Evolutionary conservation across 169 alveolate genomes (phyloP).

Genomic region (Plasmodium gaboni): DNA sequence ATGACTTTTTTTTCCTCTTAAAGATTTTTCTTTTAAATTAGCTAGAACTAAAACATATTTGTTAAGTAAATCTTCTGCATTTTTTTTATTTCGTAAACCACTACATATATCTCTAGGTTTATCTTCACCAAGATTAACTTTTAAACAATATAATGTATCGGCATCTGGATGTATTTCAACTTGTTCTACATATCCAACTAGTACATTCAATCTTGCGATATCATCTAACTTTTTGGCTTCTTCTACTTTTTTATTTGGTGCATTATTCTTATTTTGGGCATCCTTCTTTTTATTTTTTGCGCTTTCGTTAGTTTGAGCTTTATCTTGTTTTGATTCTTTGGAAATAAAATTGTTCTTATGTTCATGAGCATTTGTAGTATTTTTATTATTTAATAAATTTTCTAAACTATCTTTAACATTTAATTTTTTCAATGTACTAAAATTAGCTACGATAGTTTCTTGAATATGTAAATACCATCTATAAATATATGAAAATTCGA

Average conservation of each 20-base stretch:
- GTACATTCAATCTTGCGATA: slow-evolving; percentile 80
- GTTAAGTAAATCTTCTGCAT: slow-evolving; percentile 84
- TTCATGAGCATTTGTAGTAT: slow-evolving; percentile 12
- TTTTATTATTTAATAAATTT: slow-evolving; percentile 18
- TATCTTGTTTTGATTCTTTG: background rate
- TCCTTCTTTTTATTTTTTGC: slow-evolving; percentile 52
- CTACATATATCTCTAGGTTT: slow-evolving; percentile 86
- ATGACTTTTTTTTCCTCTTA: slow-evolving; percentile 87
- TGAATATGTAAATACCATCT: slow-evolving; percentile 71
- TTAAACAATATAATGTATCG: slow-evolving; percentile 84
- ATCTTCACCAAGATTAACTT: slow-evolving; percentile 82
- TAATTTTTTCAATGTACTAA: slow-evolving; percentile 38
- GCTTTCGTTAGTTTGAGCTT: slow-evolving; percentile 18
- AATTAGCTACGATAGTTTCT: slow-evolving; percentile 43
- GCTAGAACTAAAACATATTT: slow-evolving; percentile 88
- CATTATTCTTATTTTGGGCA: slow-evolving; percentile 37
- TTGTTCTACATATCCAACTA: slow-evolving; percentile 81
- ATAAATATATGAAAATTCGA: slow-evolving; percentile 38
- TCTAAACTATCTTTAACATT: slow-evolving; percentile 29
- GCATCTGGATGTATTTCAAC: slow-evolving; percentile 87
- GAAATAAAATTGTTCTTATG: background rate
- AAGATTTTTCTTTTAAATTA: slow-evolving; percentile 85
- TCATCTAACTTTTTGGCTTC: slow-evolving; percentile 82
- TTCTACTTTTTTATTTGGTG: slow-evolving; percentile 29
- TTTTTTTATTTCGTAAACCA: slow-evolving; percentile 84